Conservation (phyloP, 2,329 filamentous ascomycete species). For the Fusarium sp. region DNA sequence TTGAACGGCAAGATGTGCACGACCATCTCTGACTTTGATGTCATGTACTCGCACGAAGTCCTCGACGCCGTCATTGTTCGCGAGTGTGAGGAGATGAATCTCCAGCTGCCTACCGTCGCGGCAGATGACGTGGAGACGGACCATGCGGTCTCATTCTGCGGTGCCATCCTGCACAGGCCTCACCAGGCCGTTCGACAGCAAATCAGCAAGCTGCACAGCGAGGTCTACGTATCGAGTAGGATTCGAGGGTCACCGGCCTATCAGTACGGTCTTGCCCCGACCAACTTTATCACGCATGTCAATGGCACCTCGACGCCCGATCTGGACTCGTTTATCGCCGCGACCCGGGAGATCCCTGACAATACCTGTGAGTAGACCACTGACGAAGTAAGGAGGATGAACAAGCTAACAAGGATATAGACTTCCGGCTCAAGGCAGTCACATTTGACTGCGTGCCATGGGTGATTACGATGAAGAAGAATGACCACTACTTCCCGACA, state of each 20-base stretch:
- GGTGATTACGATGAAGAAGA: slow-evolving; percentile 99
- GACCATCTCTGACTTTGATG: slow-evolving; percentile 88
- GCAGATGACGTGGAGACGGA: slow-evolving; percentile 94
- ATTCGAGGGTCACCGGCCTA: slow-evolving; percentile 85
- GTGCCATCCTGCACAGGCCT: slow-evolving; percentile 90
- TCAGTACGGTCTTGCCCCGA: slow-evolving; percentile 92
- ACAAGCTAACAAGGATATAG: slow-evolving; percentile 51
- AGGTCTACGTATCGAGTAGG: slow-evolving; percentile 93
- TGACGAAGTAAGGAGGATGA: not conserved
- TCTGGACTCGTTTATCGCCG: slow-evolving; percentile 80
- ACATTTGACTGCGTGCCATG: slow-evolving; percentile 98
- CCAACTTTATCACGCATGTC: slow-evolving; percentile 97
- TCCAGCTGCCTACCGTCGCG: slow-evolving; percentile 85
- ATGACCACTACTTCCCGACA: slow-evolving; percentile 91
- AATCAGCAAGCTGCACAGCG: slow-evolving; percentile 94
- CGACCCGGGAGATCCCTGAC: slow-evolving; percentile 89
- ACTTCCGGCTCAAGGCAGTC: slow-evolving; percentile 96
- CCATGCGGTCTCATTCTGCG: slow-evolving; percentile 92
- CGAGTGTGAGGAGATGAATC: slow-evolving; percentile 79
- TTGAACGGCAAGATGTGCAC: slow-evolving; percentile 94
- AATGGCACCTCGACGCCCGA: slow-evolving; percentile 89
- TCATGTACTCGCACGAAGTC: slow-evolving; percentile 91
- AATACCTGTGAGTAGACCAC: slow-evolving; percentile 78
- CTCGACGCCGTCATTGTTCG: slow-evolving; percentile 89
- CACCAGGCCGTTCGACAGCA: slow-evolving; percentile 98